Base-by-base conservation (phyloP, 768 basidiomycete species). In the Solioccasus polychromus region DNA sequence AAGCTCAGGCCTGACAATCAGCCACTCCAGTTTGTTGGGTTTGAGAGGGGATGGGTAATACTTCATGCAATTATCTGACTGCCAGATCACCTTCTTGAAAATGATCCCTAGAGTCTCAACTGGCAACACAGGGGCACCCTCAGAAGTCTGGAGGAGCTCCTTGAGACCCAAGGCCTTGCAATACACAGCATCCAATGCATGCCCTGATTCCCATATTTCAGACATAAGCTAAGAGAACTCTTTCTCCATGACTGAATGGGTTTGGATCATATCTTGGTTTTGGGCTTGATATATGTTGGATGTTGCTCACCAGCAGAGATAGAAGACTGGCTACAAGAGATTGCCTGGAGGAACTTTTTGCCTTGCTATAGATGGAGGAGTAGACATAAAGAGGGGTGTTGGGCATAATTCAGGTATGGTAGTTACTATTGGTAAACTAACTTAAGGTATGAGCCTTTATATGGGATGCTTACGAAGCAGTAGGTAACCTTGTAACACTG, bases 51-150 rank as follows among this genome's bases (percentile, higher is more conserved):
- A 44, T 10, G 47, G n/a, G 8, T 23, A 45, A 25, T 45, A 44
- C 11, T 35, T 45, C 12, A 20, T 23, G 39, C 8, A 47, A 18
- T 26, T 19, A 41, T 28, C 25, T n/a, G 55, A 32, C 15, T 37
- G 48, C 22, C 15, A 39, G 8, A 52, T 38, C 23, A 42, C 57
- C 42, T 60, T 52, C 31, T 50, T 35, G 39, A 64, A 62, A 26
- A 64, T 52, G 48, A 63, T 51, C n/a, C 48, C 52, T 26, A 64
- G 38, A 34, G 67, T 26, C 35, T 64, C 62, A 39, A 54, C 50
- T 17, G 62, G 64, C 17, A 64, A 24, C n/a, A 38, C 26, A 29
- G 62, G 46, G 24, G 10, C 30, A 19, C 17, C 18, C 29, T 24
- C 39, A 8, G 47, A 39, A 15, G 22, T 18, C 35, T 24, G 44